A percentile compares a stretch with the other conserved stretches of the same genome.
phyloP scores from a whole-genome alignment of 768 basidiomycete genomes.

The Boletus fagicola region DNA sequence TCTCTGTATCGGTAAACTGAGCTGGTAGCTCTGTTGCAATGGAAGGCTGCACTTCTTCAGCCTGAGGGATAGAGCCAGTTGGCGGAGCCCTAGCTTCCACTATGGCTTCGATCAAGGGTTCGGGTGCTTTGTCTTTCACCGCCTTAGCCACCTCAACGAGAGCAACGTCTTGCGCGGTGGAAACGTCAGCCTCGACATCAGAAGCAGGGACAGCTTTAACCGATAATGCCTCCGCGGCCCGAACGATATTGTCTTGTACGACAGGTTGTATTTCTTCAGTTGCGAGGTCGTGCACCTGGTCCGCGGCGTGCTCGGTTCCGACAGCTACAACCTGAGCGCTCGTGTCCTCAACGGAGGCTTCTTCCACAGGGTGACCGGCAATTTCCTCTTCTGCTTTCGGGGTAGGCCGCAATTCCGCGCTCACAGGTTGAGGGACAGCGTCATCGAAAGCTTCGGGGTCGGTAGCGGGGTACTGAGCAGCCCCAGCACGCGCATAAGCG shows the following conservation, averaged over 20 bases:
- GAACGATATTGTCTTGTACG: neutral
- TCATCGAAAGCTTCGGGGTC: neutral
- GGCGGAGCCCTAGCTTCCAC: neutral
- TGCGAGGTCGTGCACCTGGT: neutral
- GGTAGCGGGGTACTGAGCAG: neutral
- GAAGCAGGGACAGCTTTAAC: neutral
- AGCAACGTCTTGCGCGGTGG: neutral
- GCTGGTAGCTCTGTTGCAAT: conserved; percentile 7
- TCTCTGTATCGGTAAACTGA: neutral
- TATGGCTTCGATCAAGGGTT: neutral
- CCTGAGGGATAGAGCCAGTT: neutral
- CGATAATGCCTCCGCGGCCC: neutral
- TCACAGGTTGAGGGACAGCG: neutral
- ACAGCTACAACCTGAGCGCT: neutral
- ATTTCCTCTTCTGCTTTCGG: neutral
- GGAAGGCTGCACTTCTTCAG: neutral
- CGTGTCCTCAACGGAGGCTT: neutral
- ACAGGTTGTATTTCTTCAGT: neutral
- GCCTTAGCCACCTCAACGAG: neutral
- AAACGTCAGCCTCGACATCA: neutral
- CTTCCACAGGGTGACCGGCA: neutral
- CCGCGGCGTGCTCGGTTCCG: conserved; percentile 7
- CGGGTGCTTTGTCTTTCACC: neutral
- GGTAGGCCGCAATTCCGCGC: conserved; percentile 7
- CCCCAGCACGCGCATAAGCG: neutral